Conservation (phyloP, 2,329 filamentous ascomycete species). For the Harringtonia lauricola region DNA sequence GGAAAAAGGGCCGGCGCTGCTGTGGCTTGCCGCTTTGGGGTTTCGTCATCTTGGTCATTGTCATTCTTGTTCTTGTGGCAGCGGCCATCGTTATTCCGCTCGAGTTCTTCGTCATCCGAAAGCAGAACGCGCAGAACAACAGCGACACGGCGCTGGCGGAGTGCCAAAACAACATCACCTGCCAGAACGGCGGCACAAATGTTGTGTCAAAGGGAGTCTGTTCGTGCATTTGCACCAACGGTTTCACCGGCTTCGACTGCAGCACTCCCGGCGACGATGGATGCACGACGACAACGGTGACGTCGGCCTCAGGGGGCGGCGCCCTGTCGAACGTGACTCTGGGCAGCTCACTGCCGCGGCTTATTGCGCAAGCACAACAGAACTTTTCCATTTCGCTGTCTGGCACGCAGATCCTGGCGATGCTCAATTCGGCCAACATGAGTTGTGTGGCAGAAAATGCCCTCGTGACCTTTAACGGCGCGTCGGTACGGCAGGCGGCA, state of each 20-base stretch:
- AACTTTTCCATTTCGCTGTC: slow-evolving; percentile 72
- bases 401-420: slow-evolving; percentile 55
- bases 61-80: slow-evolving; percentile 61
- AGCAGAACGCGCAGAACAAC: slow-evolving; percentile 23
- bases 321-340: slow-evolving; percentile 60
- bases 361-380: slow-evolving; percentile 52
- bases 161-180: slow-evolving; percentile 54
- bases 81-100: slow-evolving; percentile 75
- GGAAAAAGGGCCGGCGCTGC: slow-evolving; percentile 44
- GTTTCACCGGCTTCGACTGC: slow-evolving; percentile 58
- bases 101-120: slow-evolving; percentile 51
- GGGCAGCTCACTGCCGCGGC: slow-evolving; percentile 64
- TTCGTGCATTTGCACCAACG: slow-evolving; percentile 80
- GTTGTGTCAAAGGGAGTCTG: slow-evolving; percentile 55
- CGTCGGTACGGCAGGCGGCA: slow-evolving; percentile 23
- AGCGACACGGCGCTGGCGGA: slow-evolving; percentile 27
- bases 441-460: slow-evolving; percentile 81
- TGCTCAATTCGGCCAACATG: slow-evolving; percentile 64
- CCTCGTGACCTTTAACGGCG: slow-evolving; percentile 70
- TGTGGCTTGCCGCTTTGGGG: slow-evolving; percentile 78
- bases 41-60: slow-evolving; percentile 54
- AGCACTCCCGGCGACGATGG: slow-evolving; percentile 33
- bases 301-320: slow-evolving; percentile 18
- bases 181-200: slow-evolving; percentile 72
- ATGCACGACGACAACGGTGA: slow-evolving; percentile 40